Evolutionary conservation across 2,329 filamentous ascomycete genomes (phyloP).

Genomic region (Penicillium sp.): DNA sequence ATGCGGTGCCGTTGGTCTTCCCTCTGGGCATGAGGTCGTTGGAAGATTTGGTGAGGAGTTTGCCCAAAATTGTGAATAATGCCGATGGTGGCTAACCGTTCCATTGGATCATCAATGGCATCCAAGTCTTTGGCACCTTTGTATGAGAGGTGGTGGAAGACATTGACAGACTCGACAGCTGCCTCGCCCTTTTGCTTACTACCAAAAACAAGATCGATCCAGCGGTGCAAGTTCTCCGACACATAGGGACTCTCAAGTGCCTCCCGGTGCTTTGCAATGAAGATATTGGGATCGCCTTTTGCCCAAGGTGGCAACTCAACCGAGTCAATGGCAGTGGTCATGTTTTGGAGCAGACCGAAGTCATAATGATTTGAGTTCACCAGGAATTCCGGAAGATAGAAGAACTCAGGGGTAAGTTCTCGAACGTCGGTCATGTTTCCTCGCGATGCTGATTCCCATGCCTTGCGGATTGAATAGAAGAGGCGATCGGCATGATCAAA

Average conservation of each 20-base stretch:
- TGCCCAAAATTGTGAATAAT: conserved; percentile 99
- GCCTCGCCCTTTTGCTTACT: conserved; percentile 91
- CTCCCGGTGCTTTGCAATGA: conserved; percentile 93
- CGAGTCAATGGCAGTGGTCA: conserved; percentile 73
- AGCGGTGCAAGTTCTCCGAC: conserved; percentile 81
- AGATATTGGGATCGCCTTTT: conserved; percentile 91
- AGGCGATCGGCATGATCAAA: conserved; percentile 95
- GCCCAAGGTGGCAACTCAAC: conserved; percentile 94
- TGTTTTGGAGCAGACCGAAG: conserved; percentile 82
- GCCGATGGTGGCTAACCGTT: conserved; percentile 82
- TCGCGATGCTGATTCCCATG: conserved; percentile 85
- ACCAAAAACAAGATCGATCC: conserved; percentile 96
- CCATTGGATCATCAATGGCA: conserved; percentile 81
- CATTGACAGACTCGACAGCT: conserved; percentile 85
- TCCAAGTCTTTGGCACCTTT: conserved; percentile 91
- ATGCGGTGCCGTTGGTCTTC: conserved; percentile 65
- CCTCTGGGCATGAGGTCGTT: conserved; percentile 71
- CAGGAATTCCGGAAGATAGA: conserved; percentile 91
- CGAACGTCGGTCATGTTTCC: conserved; percentile 92
- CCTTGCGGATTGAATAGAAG: conserved; percentile 87
- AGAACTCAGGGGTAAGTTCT: conserved; percentile 95
- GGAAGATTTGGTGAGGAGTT: conserved; percentile 92
- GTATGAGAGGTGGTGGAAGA: conserved; percentile 95
- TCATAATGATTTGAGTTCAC: conserved; percentile 94
- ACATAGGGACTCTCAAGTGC: conserved; percentile 92